phyloP scores from a whole-genome alignment of 352 stramenopile species.

The Phytopythium montanum region DNA sequence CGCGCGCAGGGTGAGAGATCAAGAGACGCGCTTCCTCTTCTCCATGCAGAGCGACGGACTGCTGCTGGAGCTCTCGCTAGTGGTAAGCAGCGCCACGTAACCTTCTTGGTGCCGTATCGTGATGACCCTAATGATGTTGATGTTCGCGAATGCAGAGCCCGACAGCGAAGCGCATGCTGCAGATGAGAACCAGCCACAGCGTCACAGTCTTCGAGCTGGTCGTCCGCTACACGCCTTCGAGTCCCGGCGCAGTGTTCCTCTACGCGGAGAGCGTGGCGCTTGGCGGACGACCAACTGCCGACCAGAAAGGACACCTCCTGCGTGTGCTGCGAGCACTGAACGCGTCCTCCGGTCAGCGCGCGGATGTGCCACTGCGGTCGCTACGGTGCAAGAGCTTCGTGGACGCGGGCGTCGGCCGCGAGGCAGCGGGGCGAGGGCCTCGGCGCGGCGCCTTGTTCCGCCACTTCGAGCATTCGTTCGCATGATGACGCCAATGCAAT shows the following conservation, averaged over 20 bases:
- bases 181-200: not conserved
- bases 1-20: not conserved
- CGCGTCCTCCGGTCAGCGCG: not conserved
- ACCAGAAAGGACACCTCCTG: not conserved
- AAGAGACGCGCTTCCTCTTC: not conserved
- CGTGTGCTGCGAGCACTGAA: not conserved
- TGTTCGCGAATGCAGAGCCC: not conserved
- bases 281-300: not conserved
- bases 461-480: not conserved
- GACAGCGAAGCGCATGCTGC: not conserved
- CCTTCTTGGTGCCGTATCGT: too few species aligned
- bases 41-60: not conserved
- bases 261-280: not conserved
- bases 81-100: not conserved
- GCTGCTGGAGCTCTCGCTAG: not conserved
- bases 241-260: not conserved
- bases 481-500: not conserved
- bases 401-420: not conserved
- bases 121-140: not conserved
- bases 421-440: not conserved
- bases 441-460: not conserved
- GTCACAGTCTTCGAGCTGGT: not conserved
- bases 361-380: not conserved
- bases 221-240: not conserved
- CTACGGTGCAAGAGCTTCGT: not conserved